phyloP scores from a whole-genome alignment of 305 asterid species.

The Fraxinus baroniana region DNA sequence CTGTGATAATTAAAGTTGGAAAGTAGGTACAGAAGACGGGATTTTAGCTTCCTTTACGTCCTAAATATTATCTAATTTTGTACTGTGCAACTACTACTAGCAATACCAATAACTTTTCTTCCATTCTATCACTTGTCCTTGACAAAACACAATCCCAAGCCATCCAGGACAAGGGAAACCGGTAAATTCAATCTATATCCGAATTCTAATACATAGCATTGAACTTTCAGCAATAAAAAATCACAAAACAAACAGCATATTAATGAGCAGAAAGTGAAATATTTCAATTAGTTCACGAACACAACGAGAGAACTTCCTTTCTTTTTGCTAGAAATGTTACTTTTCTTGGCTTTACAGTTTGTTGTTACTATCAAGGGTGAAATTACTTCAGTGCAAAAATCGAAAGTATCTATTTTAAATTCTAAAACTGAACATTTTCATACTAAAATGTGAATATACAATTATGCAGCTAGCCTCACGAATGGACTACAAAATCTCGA shows the following conservation, averaged over 20 bases:
- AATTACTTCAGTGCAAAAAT: background rate
- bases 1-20: background rate
- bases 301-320: background rate
- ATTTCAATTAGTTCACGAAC: no score
- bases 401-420: background rate
- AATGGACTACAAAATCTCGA: background rate
- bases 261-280: no score
- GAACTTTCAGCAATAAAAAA: background rate
- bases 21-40: no score
- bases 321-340: background rate
- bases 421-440: background rate
- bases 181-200: background rate
- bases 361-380: background rate
- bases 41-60: background rate
- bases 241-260: no score
- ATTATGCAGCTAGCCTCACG: background rate
- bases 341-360: background rate
- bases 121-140: background rate
- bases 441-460: background rate
- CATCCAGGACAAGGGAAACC: background rate
- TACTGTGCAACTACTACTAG: background rate
- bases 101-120: no score
- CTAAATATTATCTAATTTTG: background rate
- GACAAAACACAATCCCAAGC: background rate
- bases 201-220: background rate